Evolutionary conservation across 2,329 filamentous ascomycete genomes (phyloP), one percentile per base, ranked within the genome.

Genomic region (Fusarium pseudonygamai): DNA sequence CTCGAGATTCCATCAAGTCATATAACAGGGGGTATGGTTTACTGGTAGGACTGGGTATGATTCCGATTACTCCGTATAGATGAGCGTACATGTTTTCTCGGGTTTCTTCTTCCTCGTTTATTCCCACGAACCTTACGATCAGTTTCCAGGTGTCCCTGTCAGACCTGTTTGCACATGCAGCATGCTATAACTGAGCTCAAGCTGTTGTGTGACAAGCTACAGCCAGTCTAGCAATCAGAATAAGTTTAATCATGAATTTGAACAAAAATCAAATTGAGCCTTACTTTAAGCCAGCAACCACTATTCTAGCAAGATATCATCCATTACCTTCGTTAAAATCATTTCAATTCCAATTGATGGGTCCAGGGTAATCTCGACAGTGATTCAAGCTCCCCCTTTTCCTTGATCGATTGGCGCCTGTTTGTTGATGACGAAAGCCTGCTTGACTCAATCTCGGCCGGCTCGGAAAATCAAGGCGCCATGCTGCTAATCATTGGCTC

Each of bases 401-500:
- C 60, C 64, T 50, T 59, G 43, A 46, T 46, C 39, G 53, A 58
- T 53, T 63, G 62, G 52, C 45, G 45, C 45, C 45, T 71, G 28
- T 59, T 40, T 60, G 39, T 61, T 63, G 56, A 73, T 68, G 67
- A 68, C 67, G 37, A 74, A 55, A 64, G 40, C 66, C 45, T 59
- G 43, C 61, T 74, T 72, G 42, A 28, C 50, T 59, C 64, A 74
- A 64, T 73, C 60, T 72, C 64, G 59, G 53, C 40, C 72, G 72
- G 72, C 58, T 36, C 72, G 72, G 72, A 74, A 70, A 45, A 74
- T 74, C 50, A 47, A 72, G 30, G 36, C 40, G n/a, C 47, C 71
- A 18, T 14, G 6, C 5, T 3, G 3, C 7, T 13, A 39, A 26
- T 45, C 30, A 73, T 73, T 75, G 72, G 72, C 26, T 61, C 30